Evolutionary conservation across 2,329 filamentous ascomycete genomes (phyloP).

Genomic region (Claviceps maximensis): DNA sequence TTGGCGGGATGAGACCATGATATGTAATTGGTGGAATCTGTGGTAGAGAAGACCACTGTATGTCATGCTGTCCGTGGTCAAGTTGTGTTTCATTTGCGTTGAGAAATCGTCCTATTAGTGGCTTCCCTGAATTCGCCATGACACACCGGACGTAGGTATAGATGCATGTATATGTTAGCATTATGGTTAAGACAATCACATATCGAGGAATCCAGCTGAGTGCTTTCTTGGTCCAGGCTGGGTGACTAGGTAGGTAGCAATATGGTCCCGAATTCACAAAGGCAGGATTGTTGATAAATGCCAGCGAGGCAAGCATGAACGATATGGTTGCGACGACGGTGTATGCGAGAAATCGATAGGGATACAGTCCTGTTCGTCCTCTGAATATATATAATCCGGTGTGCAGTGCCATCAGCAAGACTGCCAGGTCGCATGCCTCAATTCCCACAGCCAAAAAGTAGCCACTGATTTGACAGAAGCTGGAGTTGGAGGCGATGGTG

Average conservation of each 20-base stretch:
- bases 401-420: constrained; percentile 61
- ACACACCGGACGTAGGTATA: constrained; percentile 49
- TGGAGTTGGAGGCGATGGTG: constrained; percentile 33
- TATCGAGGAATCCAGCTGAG: constrained; percentile 66
- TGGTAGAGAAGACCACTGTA: constrained; percentile 9
- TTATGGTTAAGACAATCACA: constrained; percentile 49
- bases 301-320: constrained; percentile 43
- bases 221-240: constrained; percentile 55
- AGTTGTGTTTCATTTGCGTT: background rate
- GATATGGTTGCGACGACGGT: constrained; percentile 44
- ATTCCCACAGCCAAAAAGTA: constrained; percentile 55
- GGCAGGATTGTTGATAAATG: constrained; percentile 44
- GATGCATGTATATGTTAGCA: constrained; percentile 53
- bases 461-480: constrained; percentile 54
- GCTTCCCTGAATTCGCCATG: constrained; percentile 26
- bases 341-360: constrained; percentile 49
- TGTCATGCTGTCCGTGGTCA: constrained; percentile 5
- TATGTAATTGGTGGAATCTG: constrained; percentile 19
- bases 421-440: constrained; percentile 57
- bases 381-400: constrained; percentile 59
- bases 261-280: constrained; percentile 53
- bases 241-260: constrained; percentile 54
- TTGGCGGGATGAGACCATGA: constrained; percentile 20
- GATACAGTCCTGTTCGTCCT: constrained; percentile 51
- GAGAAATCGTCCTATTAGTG: background rate